These are phyloP conservation scores for Blastocystis sp. DNA, from an alignment of 352 stramenopile species.

Conservation along the genomic window DNA sequence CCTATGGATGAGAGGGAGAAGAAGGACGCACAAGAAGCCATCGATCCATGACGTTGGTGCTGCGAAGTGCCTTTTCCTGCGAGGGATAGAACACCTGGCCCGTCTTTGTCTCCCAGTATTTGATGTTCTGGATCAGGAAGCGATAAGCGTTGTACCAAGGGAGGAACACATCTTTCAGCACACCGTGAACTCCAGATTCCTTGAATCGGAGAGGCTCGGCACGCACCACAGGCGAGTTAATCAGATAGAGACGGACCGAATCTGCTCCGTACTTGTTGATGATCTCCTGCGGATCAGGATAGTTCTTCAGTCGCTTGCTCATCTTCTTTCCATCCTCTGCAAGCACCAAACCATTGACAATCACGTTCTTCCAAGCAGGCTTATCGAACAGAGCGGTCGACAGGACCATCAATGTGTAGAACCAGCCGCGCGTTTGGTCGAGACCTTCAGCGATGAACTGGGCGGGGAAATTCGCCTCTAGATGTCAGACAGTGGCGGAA, in stretches of 20 bases:
- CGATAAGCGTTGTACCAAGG: slow-evolving; percentile 97
- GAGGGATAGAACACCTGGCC: slow-evolving; percentile 80
- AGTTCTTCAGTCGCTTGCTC: slow-evolving; percentile 99
- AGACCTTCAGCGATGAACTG: slow-evolving; percentile 99
- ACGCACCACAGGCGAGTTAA: slow-evolving; percentile 98
- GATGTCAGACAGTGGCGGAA: slow-evolving; percentile 64
- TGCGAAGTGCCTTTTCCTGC: slow-evolving; percentile 75
- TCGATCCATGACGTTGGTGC: slow-evolving; percentile 93
- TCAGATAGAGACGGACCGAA: slow-evolving; percentile 95
- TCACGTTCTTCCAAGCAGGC: slow-evolving; percentile 98
- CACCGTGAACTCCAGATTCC: slow-evolving; percentile 85
- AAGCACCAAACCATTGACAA: slow-evolving; percentile 96
- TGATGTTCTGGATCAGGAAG: slow-evolving; percentile 95
- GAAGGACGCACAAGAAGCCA: slow-evolving; percentile 82
- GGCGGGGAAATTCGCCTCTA: slow-evolving; percentile 89
- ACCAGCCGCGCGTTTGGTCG: slow-evolving; percentile 98
- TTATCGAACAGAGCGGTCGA: slow-evolving; percentile 97
- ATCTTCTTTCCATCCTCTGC: slow-evolving; percentile 98
- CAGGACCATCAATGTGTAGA: slow-evolving; percentile 99
- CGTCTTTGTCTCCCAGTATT: slow-evolving; percentile 77
- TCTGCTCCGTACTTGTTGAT: slow-evolving; percentile 94
- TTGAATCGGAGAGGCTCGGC: slow-evolving; percentile 94
- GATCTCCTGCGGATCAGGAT: slow-evolving; percentile 84
- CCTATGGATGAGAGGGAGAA: slow-evolving; percentile 62
- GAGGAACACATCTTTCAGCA: slow-evolving; percentile 96